A percentile compares a stretch with the other conserved stretches of the same genome.
Conservation (phyloP, 305 asterid genomes). For the Fraxinus dipetala region DNA sequence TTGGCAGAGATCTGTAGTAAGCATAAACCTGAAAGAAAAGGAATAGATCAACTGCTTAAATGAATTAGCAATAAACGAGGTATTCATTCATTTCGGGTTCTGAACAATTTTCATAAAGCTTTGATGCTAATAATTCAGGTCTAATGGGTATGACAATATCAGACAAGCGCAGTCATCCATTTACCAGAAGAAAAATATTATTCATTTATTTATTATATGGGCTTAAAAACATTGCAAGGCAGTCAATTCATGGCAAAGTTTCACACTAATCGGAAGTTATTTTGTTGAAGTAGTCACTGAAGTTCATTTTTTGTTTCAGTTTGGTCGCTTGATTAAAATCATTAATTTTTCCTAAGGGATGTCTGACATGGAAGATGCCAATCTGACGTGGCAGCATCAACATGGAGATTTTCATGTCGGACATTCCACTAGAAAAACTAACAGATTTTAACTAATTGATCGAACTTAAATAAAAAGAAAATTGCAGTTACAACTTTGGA, state of each 20-base stretch:
- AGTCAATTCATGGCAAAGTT: background rate
- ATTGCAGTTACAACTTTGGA: background rate
- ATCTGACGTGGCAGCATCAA: background rate
- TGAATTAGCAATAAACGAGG: background rate
- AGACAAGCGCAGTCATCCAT: background rate
- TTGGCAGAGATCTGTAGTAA: conserved; percentile 52
- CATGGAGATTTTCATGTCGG: background rate
- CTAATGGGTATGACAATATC: background rate
- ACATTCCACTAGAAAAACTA: background rate
- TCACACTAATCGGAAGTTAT: background rate
- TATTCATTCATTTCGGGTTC: background rate
- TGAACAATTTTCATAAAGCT: background rate
- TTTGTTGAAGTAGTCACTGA: background rate
- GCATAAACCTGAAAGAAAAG: conserved; percentile 52
- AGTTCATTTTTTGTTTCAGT: background rate
- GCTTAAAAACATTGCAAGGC: background rate
- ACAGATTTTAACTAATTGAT: background rate
- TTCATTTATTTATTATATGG: background rate
- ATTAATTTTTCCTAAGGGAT: background rate
- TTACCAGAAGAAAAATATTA: background rate
- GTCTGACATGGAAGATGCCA: background rate
- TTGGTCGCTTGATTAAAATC: background rate
- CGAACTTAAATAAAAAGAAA: background rate
- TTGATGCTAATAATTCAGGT: background rate
- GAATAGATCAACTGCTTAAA: background rate